Evolutionary conservation across 1,284 basidiomycete species (phyloP).

Genomic region (Porodaedalea pini): DNA sequence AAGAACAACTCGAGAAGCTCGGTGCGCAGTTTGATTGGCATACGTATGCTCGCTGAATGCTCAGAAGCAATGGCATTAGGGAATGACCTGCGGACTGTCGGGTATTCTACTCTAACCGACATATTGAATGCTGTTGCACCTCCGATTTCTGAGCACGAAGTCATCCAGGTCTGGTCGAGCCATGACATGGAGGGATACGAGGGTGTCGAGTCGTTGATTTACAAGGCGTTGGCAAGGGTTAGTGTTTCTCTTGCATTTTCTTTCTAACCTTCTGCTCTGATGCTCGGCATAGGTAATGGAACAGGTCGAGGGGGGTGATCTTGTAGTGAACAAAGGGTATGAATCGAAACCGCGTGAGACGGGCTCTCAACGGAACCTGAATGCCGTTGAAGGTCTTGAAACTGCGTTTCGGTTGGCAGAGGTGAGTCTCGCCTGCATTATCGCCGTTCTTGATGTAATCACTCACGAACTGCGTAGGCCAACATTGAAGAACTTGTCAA

Average conservation of each 20-base stretch:
- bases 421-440: constrained; percentile 38
- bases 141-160: constrained; percentile 96
- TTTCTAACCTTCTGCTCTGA: constrained; percentile 10
- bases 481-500: constrained; percentile 77
- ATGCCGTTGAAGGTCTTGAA: constrained; percentile 80
- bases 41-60: too few relatives aligned
- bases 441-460: background rate
- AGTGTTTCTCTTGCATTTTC: constrained; percentile 29
- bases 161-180: constrained; percentile 91
- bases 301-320: constrained; percentile 90
- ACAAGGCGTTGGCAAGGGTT: constrained; percentile 77
- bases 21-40: constrained; percentile 39
- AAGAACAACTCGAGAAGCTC: constrained; percentile 82
- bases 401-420: constrained; percentile 79
- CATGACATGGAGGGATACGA: constrained; percentile 98
- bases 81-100: constrained; percentile 81
- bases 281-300: constrained; percentile 68
- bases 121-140: constrained; percentile 96
- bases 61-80: too few relatives aligned
- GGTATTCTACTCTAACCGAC: constrained; percentile 83
- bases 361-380: constrained; percentile 59
- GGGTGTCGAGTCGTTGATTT: constrained; percentile 94
- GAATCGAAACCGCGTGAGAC: constrained; percentile 64
- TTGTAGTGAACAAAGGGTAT: constrained; percentile 83
- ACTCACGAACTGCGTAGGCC: constrained; percentile 45